These are phyloP conservation scores for Yamadazyma olivae DNA, from an alignment of 805 yeast genomes.

Conservation along the genomic window DNA sequence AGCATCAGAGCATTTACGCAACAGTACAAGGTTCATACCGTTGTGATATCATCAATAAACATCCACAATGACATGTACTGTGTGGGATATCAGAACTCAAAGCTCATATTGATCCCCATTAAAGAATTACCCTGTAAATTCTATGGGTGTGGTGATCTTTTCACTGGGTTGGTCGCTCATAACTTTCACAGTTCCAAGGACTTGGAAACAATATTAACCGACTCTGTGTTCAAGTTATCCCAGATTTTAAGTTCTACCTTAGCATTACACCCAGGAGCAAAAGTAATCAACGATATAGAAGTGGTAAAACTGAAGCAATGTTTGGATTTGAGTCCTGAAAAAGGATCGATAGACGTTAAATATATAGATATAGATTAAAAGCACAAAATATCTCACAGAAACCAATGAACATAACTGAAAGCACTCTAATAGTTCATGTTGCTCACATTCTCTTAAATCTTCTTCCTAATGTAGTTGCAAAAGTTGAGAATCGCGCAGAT, in stretches of 20 bases:
- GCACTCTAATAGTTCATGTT: no score
- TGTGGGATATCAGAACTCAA: slow-evolving; percentile 33
- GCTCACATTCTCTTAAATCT: no score
- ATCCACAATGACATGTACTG: slow-evolving; percentile 34
- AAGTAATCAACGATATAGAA: slow-evolving; percentile 30
- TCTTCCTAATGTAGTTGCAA: no score
- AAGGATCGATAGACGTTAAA: no score
- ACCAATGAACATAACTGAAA: no score
- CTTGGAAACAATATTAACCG: slow-evolving; percentile 23
- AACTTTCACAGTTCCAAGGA: slow-evolving; percentile 29
- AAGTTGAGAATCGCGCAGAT: no score
- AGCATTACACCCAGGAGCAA: slow-evolving; percentile 17
- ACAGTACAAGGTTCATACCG: slow-evolving; percentile 43
- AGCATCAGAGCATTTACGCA: slow-evolving; percentile 43
- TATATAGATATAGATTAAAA: no score
- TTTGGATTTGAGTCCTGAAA: no score
- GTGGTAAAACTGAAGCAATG: slow-evolving; percentile 36
- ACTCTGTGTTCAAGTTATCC: slow-evolving; percentile 23
- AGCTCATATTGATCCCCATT: slow-evolving; percentile 32
- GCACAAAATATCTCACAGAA: no score
- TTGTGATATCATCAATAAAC: slow-evolving; percentile 59
- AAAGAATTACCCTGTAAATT: slow-evolving; percentile 55
- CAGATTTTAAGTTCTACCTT: slow-evolving; percentile 27
- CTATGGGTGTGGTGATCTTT: slow-evolving; percentile 75
- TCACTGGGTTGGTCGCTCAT: slow-evolving; percentile 59